Evolutionary conservation across 805 yeast genomes (phyloP).

Genomic region (Wickerhamiella azymoides): DNA sequence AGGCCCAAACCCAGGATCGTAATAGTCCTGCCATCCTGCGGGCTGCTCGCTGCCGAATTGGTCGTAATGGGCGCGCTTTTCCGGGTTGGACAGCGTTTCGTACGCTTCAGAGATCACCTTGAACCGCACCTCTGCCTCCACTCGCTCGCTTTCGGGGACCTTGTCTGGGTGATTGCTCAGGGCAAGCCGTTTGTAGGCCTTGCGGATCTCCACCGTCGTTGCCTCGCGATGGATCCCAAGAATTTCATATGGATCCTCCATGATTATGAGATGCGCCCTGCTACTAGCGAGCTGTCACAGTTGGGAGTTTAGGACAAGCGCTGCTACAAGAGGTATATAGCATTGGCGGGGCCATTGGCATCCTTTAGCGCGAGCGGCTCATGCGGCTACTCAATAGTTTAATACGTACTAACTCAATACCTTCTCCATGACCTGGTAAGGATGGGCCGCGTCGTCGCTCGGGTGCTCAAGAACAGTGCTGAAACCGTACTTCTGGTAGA

Average conservation of each 20-base stretch:
- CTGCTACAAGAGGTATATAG: neutral
- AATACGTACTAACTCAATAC: neutral
- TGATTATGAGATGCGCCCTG: conserved; percentile 3
- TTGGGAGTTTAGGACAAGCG: too few species aligned
- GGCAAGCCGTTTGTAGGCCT: conserved; percentile 77
- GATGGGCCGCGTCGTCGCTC: neutral
- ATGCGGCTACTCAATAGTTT: too few species aligned
- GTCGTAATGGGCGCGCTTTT: conserved; percentile 26
- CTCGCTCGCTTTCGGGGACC: conserved; percentile 51
- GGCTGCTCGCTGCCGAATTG: conserved; percentile 26
- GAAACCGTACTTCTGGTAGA: neutral
- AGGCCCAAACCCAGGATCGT: conserved; percentile 38
- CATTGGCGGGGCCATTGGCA: too few species aligned
- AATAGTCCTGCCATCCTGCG: conserved; percentile 29
- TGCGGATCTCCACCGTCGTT: conserved; percentile 55
- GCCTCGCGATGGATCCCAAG: conserved; percentile 60
- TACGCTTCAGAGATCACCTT: conserved; percentile 81
- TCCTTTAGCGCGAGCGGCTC: too few species aligned
- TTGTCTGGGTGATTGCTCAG: conserved; percentile 83
- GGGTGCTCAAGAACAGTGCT: neutral
- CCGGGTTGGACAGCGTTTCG: conserved; percentile 60
- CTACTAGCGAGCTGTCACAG: neutral
- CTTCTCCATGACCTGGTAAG: neutral
- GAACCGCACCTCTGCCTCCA: conserved; percentile 60
- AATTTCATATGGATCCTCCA: conserved; percentile 39